phyloP scores from a whole-genome alignment of 2,329 filamentous ascomycete genomes.

The Endocalyx cinctus region DNA sequence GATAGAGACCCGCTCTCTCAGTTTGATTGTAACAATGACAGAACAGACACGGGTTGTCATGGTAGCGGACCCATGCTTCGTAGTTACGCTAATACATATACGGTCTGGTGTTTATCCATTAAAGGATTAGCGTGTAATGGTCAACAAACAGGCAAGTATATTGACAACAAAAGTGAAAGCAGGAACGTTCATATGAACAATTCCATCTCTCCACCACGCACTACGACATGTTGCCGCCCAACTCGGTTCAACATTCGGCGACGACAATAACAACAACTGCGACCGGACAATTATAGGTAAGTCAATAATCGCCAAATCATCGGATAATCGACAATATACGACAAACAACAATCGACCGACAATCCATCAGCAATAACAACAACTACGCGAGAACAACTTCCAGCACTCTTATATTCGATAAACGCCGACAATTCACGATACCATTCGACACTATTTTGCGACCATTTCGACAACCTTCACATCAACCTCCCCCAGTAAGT shows the following conservation, averaged over 20 bases:
- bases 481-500: neutral
- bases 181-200: neutral
- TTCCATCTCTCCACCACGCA: neutral
- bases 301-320: too few relatives aligned
- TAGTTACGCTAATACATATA: neutral
- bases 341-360: neutral
- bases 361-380: neutral
- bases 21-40: neutral
- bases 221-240: neutral
- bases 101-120: neutral
- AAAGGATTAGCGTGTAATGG: neutral
- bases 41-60: slow-evolving; percentile 1
- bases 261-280: too few relatives aligned
- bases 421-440: neutral
- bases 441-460: neutral
- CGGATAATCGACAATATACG: neutral
- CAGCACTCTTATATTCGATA: neutral
- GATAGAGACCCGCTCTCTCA: neutral
- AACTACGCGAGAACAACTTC: neutral
- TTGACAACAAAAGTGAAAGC: neutral
- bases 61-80: slow-evolving; percentile 1
- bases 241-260: too few relatives aligned
- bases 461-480: neutral
- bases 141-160: neutral
- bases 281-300: too few relatives aligned